Evolutionary conservation across 164 flowering plant species (phyloP).

Genomic region (Vitis riparia): DNA sequence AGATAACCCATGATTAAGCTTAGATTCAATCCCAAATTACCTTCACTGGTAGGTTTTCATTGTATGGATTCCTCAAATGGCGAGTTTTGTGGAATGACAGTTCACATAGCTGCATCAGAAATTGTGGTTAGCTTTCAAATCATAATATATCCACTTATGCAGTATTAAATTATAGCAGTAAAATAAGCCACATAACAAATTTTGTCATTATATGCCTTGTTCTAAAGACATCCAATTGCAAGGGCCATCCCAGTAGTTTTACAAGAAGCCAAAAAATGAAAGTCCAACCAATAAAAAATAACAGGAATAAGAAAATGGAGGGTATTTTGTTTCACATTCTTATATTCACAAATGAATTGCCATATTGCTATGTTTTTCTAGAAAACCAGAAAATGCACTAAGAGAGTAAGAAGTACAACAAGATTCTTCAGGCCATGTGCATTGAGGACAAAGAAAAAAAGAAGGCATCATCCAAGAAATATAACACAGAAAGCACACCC

Average conservation of each 20-base stretch:
- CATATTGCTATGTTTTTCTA: too few species aligned
- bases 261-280: neutral
- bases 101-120: conserved; percentile 82
- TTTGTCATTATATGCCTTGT: neutral
- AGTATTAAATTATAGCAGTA: neutral
- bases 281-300: too few species aligned
- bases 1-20: neutral
- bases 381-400: too few species aligned
- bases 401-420: too few species aligned
- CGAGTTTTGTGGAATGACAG: conserved; percentile 92
- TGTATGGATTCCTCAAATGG: conserved; percentile 87
- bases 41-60: conserved; percentile 96
- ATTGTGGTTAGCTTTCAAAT: conserved; percentile 12
- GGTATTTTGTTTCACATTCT: too few species aligned
- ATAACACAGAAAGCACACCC: too few species aligned
- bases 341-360: too few species aligned
- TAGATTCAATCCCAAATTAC: conserved; percentile 32
- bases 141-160: neutral
- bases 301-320: too few species aligned
- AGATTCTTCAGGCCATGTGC: too few species aligned
- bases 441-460: too few species aligned
- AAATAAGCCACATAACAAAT: neutral
- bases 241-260: neutral
- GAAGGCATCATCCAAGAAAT: too few species aligned
- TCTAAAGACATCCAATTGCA: neutral